phyloP scores from a whole-genome alignment of 345 rosid genomes.

The Eucalyptus curtisii region DNA sequence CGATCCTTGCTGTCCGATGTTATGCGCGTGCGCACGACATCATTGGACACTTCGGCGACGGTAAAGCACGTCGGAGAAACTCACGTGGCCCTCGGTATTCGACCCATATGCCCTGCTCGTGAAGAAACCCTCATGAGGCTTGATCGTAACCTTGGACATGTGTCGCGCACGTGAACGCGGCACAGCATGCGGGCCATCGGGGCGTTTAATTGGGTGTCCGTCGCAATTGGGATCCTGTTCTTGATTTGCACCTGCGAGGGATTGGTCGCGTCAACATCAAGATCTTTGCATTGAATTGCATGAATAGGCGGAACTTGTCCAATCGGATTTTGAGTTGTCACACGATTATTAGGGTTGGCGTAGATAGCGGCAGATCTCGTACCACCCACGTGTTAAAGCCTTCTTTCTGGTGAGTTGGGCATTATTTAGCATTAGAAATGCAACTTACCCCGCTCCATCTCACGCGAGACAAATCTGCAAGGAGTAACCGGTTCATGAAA shows the following conservation, averaged over 20 bases:
- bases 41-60: background rate
- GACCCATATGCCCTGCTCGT: background rate
- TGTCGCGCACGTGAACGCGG: background rate
- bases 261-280: background rate
- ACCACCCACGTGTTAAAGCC: background rate
- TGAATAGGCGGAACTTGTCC: background rate
- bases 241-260: background rate
- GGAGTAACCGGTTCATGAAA: background rate
- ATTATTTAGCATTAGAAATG: background rate
- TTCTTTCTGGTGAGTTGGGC: background rate
- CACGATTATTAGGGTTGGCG: background rate
- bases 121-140: background rate
- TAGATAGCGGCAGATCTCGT: background rate
- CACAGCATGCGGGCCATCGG: background rate
- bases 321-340: background rate
- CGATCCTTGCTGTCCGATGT: background rate
- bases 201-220: background rate
- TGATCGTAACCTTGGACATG: background rate
- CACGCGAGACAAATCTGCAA: background rate
- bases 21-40: background rate
- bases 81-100: background rate
- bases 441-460: background rate
- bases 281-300: background rate
- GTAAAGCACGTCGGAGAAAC: background rate
- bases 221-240: background rate